phyloP scores from a whole-genome alignment of 2,329 filamentous ascomycete species.

The Claviceps capensis region DNA sequence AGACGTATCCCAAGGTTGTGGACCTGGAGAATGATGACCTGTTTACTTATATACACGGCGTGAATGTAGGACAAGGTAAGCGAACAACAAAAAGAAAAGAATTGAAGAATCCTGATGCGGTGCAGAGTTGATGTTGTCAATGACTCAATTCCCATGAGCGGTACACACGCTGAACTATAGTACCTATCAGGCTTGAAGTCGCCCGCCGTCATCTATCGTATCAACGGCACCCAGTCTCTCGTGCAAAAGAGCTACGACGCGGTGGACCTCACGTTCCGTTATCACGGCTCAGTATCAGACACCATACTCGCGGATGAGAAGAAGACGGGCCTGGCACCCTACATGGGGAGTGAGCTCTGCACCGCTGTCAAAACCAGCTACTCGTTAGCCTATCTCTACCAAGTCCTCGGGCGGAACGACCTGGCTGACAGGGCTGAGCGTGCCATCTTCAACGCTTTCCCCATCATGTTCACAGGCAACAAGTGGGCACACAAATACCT shows the following conservation, averaged over 20 bases:
- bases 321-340: conserved; percentile 23
- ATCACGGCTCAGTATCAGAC: conserved; percentile 27
- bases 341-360: conserved; percentile 23
- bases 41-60: conserved; percentile 25
- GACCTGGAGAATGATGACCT: conserved; percentile 7
- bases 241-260: conserved; percentile 22
- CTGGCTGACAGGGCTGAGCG: conserved; percentile 39
- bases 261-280: conserved; percentile 21
- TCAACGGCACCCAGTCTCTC: conserved; percentile 23
- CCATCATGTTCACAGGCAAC: conserved; percentile 34
- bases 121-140: neutral
- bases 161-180: neutral
- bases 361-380: conserved; percentile 21
- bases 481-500: conserved; percentile 45
- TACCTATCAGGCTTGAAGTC: conserved; percentile 21
- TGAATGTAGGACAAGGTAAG: conserved; percentile 30
- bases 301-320: conserved; percentile 28
- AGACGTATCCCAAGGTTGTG: conserved; percentile 10
- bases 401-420: conserved; percentile 15
- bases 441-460: conserved; percentile 41
- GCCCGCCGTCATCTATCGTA: conserved; percentile 25
- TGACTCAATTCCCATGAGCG: neutral
- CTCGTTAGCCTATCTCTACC: conserved; percentile 20
- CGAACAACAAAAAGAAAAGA: neutral
- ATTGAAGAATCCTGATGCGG: neutral